Evolutionary conservation across 345 rosid genomes (phyloP).

Genomic region (Gossypium australe): DNA sequence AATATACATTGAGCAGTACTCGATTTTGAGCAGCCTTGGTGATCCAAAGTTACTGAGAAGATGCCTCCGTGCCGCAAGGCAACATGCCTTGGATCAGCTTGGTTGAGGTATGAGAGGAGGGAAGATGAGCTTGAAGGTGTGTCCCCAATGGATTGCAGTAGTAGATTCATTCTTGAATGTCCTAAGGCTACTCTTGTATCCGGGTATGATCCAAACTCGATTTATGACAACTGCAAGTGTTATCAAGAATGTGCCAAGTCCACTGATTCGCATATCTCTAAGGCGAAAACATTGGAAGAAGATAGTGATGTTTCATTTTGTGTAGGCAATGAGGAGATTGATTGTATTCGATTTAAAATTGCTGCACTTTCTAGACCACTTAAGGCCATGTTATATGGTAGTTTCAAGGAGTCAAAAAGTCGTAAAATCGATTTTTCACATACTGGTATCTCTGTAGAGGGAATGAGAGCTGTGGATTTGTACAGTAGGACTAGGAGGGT

Average conservation of each 20-base stretch:
- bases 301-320: constrained; percentile 57
- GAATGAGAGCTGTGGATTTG: constrained; percentile 62
- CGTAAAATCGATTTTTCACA: constrained; percentile 63
- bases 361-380: constrained; percentile 74
- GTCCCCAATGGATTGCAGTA: constrained; percentile 72
- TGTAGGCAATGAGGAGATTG: constrained; percentile 69
- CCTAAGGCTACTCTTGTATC: constrained; percentile 67
- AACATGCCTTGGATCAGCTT: constrained; percentile 81
- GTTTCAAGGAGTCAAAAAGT: constrained; percentile 58
- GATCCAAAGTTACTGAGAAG: constrained; percentile 77
- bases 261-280: too few species aligned
- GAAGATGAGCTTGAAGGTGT: constrained; percentile 80
- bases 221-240: constrained; percentile 61
- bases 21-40: constrained; percentile 49
- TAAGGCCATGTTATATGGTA: constrained; percentile 70
- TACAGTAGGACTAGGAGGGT: constrained; percentile 63
- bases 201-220: constrained; percentile 67
- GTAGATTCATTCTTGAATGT: constrained; percentile 66
- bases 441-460: constrained; percentile 60
- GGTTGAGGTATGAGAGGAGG: constrained; percentile 92
- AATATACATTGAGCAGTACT: constrained; percentile 62
- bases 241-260: background rate
- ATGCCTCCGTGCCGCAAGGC: constrained; percentile 64
- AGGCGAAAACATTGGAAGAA: too few species aligned
- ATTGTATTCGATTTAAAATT: constrained; percentile 59